Evolutionary conservation across 2,329 filamentous ascomycete species (phyloP).

Genomic region (Alternaria dauci): DNA sequence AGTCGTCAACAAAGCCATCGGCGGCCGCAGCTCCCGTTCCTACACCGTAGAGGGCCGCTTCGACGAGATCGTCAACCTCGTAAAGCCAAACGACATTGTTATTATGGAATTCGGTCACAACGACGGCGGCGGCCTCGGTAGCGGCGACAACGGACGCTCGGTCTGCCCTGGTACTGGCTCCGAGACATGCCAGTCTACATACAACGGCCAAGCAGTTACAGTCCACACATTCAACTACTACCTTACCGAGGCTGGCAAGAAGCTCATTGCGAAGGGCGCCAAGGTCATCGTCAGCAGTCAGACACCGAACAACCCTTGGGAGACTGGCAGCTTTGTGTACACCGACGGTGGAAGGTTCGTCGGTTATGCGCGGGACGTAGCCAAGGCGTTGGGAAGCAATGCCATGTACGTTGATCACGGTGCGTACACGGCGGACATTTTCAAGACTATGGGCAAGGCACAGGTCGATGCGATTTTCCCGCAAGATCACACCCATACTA

Average conservation of each 20-base stretch:
- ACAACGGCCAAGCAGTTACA: constrained; percentile 61
- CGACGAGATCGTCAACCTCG: constrained; percentile 61
- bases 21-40: constrained; percentile 71
- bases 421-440: constrained; percentile 64
- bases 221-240: constrained; percentile 70
- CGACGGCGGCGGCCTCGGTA: constrained; percentile 67
- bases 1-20: constrained; percentile 71
- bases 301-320: constrained; percentile 71
- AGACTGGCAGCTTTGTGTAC: constrained; percentile 62
- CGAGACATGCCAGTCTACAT: constrained; percentile 63
- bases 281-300: constrained; percentile 67
- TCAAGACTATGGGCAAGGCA: constrained; percentile 58
- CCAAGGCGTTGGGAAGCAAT: constrained; percentile 54
- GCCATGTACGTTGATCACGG: constrained; percentile 67
- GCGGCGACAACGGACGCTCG: constrained; percentile 67
- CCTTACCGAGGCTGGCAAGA: constrained; percentile 64
- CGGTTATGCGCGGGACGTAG: constrained; percentile 61
- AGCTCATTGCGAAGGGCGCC: constrained; percentile 64
- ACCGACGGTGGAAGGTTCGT: constrained; percentile 61
- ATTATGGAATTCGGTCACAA: constrained; percentile 79
- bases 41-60: constrained; percentile 74
- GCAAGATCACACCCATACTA: constrained; percentile 70
- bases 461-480: constrained; percentile 65
- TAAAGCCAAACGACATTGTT: constrained; percentile 69
- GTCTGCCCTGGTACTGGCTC: constrained; percentile 65